Base-by-base conservation (phyloP, 2,329 filamentous ascomycete species). In the Colletotrichum truncatum region DNA sequence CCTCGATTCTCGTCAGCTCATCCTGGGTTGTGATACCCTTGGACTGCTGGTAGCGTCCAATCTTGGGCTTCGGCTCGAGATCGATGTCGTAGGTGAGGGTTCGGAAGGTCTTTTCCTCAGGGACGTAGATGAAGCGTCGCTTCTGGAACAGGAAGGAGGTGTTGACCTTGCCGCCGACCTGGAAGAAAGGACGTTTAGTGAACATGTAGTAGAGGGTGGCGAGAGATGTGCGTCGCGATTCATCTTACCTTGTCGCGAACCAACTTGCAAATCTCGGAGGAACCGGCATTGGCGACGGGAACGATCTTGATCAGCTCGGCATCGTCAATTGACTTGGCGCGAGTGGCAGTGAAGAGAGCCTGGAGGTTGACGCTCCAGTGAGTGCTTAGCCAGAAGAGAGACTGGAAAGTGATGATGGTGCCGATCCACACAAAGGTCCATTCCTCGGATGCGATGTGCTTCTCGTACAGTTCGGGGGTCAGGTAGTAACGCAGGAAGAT, bases 401-500 rank as follows among this genome's bases (percentile, higher is more conserved):
- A 90, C 82, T 99, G 97, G 61, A 91, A 74, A 10, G 94, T 97
- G 77, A 97, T 85, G 75, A 99, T 98, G 70, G 89, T 86, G 73
- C 92, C 95, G 70, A 91, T 88, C 90, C 93, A 99, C 68, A 99
- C 93, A 76, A 97, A 97, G 1, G 97, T 98, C 95, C 96, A 99
- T 84, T 99, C 96, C 72, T 92, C 90, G n/a, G 91, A 94, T 73
- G 92, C 89, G 69, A 99, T 97, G 82, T 98, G 90, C 75, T 90
- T 91, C 70, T 97, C 91, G 79, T 99, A 99, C 70, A 93, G 89
- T 57, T 93, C 91, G 67, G 89, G 85, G 21, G 89, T 91, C 57
- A 97, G 88, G 78, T 97, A 98, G 79, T 94, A 89, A 77, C 92
- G 89, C 70, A 97, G 87, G 80, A 98, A 98, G 73, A 92, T 82